These are phyloP conservation scores for Geotrichum aggregatum DNA, from an alignment of 1,139 yeast genomes.

Conservation along the genomic window DNA sequence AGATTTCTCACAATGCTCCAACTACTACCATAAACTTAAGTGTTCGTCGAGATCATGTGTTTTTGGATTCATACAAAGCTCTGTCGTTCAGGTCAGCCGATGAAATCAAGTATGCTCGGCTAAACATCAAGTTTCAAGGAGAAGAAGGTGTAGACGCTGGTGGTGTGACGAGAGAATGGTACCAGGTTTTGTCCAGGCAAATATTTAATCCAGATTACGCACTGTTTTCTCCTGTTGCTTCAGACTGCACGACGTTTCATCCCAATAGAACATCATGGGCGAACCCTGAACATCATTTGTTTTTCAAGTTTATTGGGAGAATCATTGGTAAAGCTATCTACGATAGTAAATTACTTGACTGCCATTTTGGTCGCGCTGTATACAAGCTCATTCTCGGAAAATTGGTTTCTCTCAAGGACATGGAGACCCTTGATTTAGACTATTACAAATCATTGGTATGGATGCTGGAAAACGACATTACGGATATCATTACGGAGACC, in stretches of 20 bases:
- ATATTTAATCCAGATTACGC: slow-evolving; percentile 98
- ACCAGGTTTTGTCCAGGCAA: slow-evolving; percentile 86
- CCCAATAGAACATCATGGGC: slow-evolving; percentile 91
- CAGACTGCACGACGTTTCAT: slow-evolving; percentile 91
- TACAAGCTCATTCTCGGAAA: slow-evolving; percentile 81
- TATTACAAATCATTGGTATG: slow-evolving; percentile 88
- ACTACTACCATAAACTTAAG: slow-evolving; percentile 55
- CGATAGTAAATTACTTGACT: slow-evolving; percentile 83
- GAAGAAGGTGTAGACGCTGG: slow-evolving; percentile 99
- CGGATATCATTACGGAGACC: slow-evolving; percentile 94
- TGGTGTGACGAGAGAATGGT: slow-evolving; percentile 97
- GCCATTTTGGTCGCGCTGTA: slow-evolving; percentile 93
- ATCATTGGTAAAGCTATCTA: slow-evolving; percentile 91
- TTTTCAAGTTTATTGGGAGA: slow-evolving; percentile 91
- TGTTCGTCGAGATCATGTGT: slow-evolving; percentile 85
- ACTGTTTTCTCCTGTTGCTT: slow-evolving; percentile 81
- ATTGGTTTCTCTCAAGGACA: slow-evolving; percentile 80
- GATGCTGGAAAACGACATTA: slow-evolving; percentile 94
- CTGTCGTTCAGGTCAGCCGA: slow-evolving; percentile 75
- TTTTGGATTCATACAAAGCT: slow-evolving; percentile 83
- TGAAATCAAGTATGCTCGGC: slow-evolving; percentile 67
- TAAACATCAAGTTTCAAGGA: slow-evolving; percentile 80
- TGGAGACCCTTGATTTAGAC: slow-evolving; percentile 91
- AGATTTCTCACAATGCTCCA: slow-evolving; percentile 36
- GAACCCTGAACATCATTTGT: slow-evolving; percentile 87